These are phyloP conservation scores for Neofusicoccum cordaticola DNA, from an alignment of 2,329 filamentous ascomycete species.

Conservation along the genomic window DNA sequence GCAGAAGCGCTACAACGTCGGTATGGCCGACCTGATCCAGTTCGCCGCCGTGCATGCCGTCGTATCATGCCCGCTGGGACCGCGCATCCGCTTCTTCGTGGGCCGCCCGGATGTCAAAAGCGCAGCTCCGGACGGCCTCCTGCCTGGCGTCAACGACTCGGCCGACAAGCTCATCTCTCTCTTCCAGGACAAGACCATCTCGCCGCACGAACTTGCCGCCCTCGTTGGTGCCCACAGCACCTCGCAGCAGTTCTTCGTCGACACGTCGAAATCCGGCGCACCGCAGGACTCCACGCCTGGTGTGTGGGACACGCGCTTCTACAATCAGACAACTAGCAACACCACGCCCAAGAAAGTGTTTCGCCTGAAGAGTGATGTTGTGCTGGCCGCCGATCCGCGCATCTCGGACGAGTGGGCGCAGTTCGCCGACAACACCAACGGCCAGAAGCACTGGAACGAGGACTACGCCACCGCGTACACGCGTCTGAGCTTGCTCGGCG, in stretches of 20 bases:
- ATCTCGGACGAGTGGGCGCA: constrained; percentile 33
- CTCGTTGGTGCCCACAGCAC: constrained; percentile 55
- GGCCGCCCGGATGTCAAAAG: constrained; percentile 47
- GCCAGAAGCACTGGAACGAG: constrained; percentile 37
- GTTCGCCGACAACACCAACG: constrained; percentile 21
- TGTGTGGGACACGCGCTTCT: constrained; percentile 53
- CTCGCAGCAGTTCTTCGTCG: constrained; percentile 48
- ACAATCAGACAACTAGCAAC: constrained; percentile 34
- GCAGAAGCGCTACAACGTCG: constrained; percentile 43
- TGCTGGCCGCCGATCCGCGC: constrained; percentile 32
- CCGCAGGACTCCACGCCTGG: constrained; percentile 50
- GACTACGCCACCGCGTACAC: constrained; percentile 55
- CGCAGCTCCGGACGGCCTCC: constrained; percentile 43
- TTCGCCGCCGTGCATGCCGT: constrained; percentile 37
- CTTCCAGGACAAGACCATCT: constrained; percentile 53
- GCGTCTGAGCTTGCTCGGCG: constrained; percentile 54
- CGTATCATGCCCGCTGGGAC: constrained; percentile 50
- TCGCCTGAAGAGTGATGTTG: constrained; percentile 37
- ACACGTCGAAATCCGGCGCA: constrained; percentile 35
- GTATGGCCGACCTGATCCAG: constrained; percentile 55
- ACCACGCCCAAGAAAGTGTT: constrained; percentile 25
- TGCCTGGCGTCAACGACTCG: constrained; percentile 44
- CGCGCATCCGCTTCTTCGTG: constrained; percentile 50
- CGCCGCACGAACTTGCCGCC: constrained; percentile 50
- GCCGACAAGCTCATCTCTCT: constrained; percentile 46